Evolutionary conservation across 108 stramenopile species (phyloP), one percentile per base, ranked within the genome.

Genomic region (Cyclotella distinguenda): DNA sequence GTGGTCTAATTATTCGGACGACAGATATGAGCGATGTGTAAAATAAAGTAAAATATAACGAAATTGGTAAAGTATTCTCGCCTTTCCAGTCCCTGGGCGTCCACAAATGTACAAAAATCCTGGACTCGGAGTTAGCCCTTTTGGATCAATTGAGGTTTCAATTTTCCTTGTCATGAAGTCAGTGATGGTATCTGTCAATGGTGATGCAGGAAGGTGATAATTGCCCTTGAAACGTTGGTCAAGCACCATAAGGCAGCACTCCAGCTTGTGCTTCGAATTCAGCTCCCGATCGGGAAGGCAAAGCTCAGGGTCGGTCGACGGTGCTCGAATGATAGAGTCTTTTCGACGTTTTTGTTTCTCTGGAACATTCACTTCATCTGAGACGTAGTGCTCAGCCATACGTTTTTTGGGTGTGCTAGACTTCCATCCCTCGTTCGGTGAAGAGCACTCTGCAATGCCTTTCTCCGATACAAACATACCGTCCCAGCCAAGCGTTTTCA

Each of bases 31-130:
- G n/a, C n/a, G n/a, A n/a, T n/a, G n/a, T n/a, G n/a, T n/a, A n/a
- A n/a, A n/a, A n/a, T n/a, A n/a, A n/a, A n/a, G n/a, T n/a, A 68
- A 35, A 30, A 38, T 53, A 27, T n/a, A 1, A 53, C 45, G 3
- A 18, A 16, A 31, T 5, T 61, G 15, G 7, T 32, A 62, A 6
- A 42, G 38, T 33, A 52, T 39, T 11, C 68, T 69, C 39, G 81
- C 83, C 84, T 91, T 91, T 26, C 90, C 89, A 31, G 75, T 81
- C 28, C 86, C 89, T 11, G 89, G 86, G 21, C 66, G 70, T 19
- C 89, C 89, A 60, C 89, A 90, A 23, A 90, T 60, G 54, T 90
- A 86, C 38, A 89, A 28, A 19, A 80, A 73, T 7, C 76, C 64
- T 43, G 68, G 54, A 32, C 63, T 64, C 33, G 36, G 53, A 7